phyloP scores from a whole-genome alignment of 1,284 basidiomycete genomes.

The Cryptococcus neoformans region DNA sequence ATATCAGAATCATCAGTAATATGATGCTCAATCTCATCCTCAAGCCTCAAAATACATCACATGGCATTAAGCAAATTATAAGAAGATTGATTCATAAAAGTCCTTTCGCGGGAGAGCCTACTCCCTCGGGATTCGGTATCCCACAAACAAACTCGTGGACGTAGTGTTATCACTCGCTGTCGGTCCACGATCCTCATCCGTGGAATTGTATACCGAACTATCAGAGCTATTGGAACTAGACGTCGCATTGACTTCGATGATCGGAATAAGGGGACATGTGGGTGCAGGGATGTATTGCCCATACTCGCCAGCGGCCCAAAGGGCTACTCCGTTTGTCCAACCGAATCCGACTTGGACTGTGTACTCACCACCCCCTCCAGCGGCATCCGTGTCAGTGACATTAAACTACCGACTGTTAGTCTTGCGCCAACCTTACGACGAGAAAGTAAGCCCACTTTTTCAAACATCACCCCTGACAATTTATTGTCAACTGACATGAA shows the following conservation, averaged over 20 bases:
- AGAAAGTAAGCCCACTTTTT: constrained; percentile 56
- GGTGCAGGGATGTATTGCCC: constrained; percentile 64
- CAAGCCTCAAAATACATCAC: no score
- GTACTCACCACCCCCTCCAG: constrained; percentile 82
- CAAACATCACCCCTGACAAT: constrained; percentile 67
- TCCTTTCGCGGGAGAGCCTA: neutral
- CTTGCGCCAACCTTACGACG: neutral
- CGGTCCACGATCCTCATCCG: constrained; percentile 7
- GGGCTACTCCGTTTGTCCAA: constrained; percentile 83
- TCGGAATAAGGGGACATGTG: constrained; percentile 60
- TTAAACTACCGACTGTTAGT: constrained; percentile 39
- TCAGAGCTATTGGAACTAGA: constrained; percentile 9
- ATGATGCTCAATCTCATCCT: no score
- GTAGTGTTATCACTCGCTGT: constrained; percentile 8
- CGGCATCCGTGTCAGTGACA: constrained; percentile 68
- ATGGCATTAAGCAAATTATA: no score
- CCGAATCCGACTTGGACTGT: constrained; percentile 55
- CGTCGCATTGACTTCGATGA: constrained; percentile 27
- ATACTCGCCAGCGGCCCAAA: constrained; percentile 71
- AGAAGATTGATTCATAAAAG: no score
- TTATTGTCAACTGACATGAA: constrained; percentile 10
- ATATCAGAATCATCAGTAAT: no score
- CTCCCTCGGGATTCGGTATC: constrained; percentile 16
- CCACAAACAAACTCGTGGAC: constrained; percentile 6
- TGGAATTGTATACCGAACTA: neutral